Evolutionary conservation across 495 filamentous ascomycete species (phyloP).

Genomic region (Margaritispora aquatica): DNA sequence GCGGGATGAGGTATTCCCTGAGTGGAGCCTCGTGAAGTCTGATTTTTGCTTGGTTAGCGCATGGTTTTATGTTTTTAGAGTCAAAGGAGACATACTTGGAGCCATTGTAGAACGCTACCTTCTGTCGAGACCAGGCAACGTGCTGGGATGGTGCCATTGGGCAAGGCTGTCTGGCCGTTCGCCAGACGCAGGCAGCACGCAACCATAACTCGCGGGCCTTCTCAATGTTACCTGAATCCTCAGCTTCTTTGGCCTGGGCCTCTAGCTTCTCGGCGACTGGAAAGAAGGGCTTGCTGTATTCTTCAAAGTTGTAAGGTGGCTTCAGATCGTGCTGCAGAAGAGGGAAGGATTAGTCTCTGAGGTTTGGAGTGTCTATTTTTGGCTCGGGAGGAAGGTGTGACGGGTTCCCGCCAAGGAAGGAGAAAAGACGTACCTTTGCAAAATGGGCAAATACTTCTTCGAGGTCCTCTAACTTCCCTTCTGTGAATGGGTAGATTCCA

Average conservation of each 20-base stretch:
- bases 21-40: not conserved
- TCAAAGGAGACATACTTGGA: not conserved
- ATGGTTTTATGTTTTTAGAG: not conserved
- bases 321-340: not conserved
- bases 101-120: slow-evolving; percentile 53
- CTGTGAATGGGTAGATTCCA: slow-evolving; percentile 73
- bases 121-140: slow-evolving; percentile 61
- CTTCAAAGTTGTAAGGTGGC: slow-evolving; percentile 41
- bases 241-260: slow-evolving; percentile 37
- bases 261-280: slow-evolving; percentile 46
- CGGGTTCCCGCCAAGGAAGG: not conserved
- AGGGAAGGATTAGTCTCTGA: slow-evolving; percentile 24
- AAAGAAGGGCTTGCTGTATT: slow-evolving; percentile 59
- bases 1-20: slow-evolving; percentile 52
- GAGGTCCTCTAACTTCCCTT: slow-evolving; percentile 64
- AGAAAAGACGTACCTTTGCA: slow-evolving; percentile 40
- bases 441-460: slow-evolving; percentile 61
- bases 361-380: not conserved
- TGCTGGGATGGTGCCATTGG: slow-evolving; percentile 38
- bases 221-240: slow-evolving; percentile 31
- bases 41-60: not conserved
- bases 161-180: slow-evolving; percentile 71
- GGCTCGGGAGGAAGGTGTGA: not conserved
- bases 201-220: slow-evolving; percentile 57
- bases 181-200: slow-evolving; percentile 63